Evolutionary conservation across 306 rosid genomes (phyloP).

Genomic region (Purshia tridentata): DNA sequence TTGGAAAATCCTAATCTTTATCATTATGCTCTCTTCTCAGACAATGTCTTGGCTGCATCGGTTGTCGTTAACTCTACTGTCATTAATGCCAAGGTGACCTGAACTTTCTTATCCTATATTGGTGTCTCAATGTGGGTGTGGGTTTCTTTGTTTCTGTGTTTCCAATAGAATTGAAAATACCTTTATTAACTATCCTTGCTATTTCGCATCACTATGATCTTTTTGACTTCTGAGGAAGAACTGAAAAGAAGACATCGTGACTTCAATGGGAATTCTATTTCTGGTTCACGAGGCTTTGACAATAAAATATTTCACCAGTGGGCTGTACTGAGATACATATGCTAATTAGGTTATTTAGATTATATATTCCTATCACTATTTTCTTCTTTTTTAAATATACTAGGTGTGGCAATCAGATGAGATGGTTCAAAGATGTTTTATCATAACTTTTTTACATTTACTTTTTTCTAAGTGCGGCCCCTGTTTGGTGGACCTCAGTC

Average conservation of each 20-base stretch:
- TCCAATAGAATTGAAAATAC: neutral
- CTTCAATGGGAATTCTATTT: neutral
- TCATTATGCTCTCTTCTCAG: constrained; percentile 93
- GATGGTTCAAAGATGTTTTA: constrained; percentile 1
- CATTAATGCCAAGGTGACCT: constrained; percentile 74
- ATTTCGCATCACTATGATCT: neutral
- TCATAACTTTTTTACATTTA: constrained; percentile 4
- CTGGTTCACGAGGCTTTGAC: neutral
- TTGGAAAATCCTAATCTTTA: constrained; percentile 72
- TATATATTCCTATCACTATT: neutral
- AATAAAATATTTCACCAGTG: neutral
- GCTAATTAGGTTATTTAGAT: neutral
- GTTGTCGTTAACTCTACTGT: constrained; percentile 90
- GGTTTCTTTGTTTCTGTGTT: constrained; percentile 15
- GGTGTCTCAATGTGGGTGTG: neutral
- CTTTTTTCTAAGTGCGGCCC: neutral
- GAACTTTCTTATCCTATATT: constrained; percentile 12
- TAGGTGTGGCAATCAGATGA: neutral
- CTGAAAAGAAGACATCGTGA: neutral
- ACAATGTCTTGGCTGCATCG: constrained; percentile 96
- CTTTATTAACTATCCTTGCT: neutral
- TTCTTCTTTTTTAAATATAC: neutral
- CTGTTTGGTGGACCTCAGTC: neutral
- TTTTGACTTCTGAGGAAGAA: neutral
- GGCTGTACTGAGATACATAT: neutral